Percentiles rank a stretch among this genome's conserved stretches.
Evolutionary conservation across 2,329 filamentous ascomycete species (phyloP).

Genomic region (Fusarium sp.): DNA sequence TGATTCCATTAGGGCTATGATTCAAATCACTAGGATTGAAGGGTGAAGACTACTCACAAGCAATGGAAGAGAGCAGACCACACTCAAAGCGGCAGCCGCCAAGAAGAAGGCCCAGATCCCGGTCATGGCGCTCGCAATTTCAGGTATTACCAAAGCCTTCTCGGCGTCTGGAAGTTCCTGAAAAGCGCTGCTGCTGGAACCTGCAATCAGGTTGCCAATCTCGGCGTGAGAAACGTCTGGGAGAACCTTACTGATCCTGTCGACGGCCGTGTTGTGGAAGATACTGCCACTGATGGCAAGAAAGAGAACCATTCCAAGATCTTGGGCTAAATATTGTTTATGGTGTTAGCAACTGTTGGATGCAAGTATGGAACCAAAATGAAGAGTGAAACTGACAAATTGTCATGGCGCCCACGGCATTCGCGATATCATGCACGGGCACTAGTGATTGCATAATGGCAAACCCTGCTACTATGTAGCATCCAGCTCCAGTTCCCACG

Average conservation of each 20-base stretch:
- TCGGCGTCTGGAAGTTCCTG: not conserved
- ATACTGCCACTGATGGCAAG: slow-evolving; percentile 2
- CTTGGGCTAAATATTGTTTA: not conserved
- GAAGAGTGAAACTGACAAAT: slow-evolving; percentile 5
- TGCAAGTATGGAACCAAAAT: not conserved
- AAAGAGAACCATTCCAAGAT: slow-evolving; percentile 6
- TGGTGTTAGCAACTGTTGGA: not conserved
- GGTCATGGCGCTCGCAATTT: not conserved
- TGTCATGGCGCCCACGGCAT: slow-evolving; percentile 50
- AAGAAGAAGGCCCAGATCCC: slow-evolving; percentile 2
- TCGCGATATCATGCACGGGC: slow-evolving; percentile 39
- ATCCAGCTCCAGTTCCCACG: slow-evolving; percentile 52
- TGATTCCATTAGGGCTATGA: no score
- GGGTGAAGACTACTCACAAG: no score
- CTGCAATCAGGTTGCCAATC: not conserved
- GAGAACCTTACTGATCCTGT: not conserved
- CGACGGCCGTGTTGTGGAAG: slow-evolving; percentile 2
- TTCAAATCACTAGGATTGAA: no score
- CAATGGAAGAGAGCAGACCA: not conserved
- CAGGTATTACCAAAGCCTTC: not conserved
- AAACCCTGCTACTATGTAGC: slow-evolving; percentile 48
- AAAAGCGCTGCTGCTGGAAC: not conserved
- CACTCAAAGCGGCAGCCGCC: not conserved
- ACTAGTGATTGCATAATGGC: slow-evolving; percentile 49
- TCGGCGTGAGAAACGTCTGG: not conserved